Evolutionary conservation across 305 asterid genomes (phyloP).

Genomic region (Lippia alba): DNA sequence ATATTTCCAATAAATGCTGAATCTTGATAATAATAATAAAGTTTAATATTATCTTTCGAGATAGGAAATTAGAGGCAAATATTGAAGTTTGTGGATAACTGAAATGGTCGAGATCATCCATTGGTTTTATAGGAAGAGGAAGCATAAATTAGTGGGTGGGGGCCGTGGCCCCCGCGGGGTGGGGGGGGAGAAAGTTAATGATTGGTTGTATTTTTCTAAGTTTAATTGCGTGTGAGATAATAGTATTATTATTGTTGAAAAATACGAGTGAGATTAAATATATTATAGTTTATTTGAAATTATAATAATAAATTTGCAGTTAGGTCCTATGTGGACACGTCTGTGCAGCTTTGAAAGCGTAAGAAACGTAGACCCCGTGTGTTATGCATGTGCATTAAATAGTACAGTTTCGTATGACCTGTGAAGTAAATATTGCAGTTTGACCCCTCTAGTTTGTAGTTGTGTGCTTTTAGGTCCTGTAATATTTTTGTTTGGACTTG

Average conservation of each 20-base stretch:
- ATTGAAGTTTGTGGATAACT: constrained; percentile 40
- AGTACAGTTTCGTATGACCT: not conserved
- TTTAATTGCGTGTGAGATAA: constrained; percentile 28
- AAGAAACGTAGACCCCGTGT: constrained; percentile 15
- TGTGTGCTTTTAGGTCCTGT: not conserved
- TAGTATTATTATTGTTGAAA: not conserved
- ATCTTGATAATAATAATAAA: not conserved
- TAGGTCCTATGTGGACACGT: constrained; percentile 40
- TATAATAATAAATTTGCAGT: not conserved
- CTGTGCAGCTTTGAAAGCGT: constrained; percentile 29
- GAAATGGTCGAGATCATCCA: constrained; percentile 32
- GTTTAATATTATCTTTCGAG: not conserved
- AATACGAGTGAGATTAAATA: not conserved
- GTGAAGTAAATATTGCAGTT: not conserved
- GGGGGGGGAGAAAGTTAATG: constrained; percentile 1
- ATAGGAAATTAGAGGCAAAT: constrained; percentile 31
- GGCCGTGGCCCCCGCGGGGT: not conserved
- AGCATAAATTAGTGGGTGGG: constrained; percentile 2
- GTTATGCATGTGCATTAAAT: constrained; percentile 11
- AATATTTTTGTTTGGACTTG: too few relatives aligned
- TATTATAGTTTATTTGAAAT: too few relatives aligned
- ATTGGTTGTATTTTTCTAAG: constrained; percentile 22
- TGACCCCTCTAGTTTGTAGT: constrained; percentile 1
- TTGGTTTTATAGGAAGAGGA: constrained; percentile 31
- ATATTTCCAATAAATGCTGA: not conserved